phyloP scores from a whole-genome alignment of 441 rosid genomes.

The Adansonia grandidieri region DNA sequence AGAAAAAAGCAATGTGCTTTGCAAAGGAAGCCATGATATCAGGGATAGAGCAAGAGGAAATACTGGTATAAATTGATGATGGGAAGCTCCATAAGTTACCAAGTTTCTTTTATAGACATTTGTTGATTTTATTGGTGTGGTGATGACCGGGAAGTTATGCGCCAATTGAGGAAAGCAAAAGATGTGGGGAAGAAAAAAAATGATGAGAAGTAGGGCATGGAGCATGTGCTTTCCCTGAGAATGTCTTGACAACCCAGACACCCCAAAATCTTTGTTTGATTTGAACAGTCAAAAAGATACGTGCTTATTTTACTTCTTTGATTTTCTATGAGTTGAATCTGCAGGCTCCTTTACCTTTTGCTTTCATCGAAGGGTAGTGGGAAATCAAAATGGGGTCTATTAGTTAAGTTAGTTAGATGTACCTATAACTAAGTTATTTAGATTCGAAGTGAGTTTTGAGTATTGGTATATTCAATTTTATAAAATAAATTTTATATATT shows the following conservation, averaged over 20 bases:
- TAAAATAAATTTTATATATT: too few relatives aligned
- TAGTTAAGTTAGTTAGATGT: slow-evolving; percentile 33
- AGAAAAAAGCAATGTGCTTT: slow-evolving; percentile 28
- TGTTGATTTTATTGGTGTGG: neutral
- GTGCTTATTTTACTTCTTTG: slow-evolving; percentile 14
- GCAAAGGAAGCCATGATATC: slow-evolving; percentile 45
- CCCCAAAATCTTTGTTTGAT: slow-evolving; percentile 13
- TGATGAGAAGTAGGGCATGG: slow-evolving; percentile 21
- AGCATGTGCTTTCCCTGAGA: slow-evolving; percentile 30
- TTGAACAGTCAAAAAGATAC: slow-evolving; percentile 32
- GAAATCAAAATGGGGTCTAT: slow-evolving; percentile 23
- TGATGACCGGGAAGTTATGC: slow-evolving; percentile 44
- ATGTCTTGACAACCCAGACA: slow-evolving; percentile 23
- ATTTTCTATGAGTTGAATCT: neutral
- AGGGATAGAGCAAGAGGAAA: neutral
- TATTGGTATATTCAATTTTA: too few relatives aligned
- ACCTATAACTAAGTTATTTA: too few relatives aligned
- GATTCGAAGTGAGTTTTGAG: too few relatives aligned
- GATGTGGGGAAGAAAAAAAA: slow-evolving; percentile 37
- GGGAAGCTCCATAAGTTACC: neutral
- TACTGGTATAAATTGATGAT: slow-evolving; percentile 6
- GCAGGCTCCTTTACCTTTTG: slow-evolving; percentile 24
- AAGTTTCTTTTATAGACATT: slow-evolving; percentile 26
- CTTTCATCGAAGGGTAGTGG: slow-evolving; percentile 9
- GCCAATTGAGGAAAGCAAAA: slow-evolving; percentile 52